Percentiles rank a stretch among this genome's conserved stretches.
Conservation (phyloP, 2,329 filamentous ascomycete species). For the Zymoseptoria tritici region DNA sequence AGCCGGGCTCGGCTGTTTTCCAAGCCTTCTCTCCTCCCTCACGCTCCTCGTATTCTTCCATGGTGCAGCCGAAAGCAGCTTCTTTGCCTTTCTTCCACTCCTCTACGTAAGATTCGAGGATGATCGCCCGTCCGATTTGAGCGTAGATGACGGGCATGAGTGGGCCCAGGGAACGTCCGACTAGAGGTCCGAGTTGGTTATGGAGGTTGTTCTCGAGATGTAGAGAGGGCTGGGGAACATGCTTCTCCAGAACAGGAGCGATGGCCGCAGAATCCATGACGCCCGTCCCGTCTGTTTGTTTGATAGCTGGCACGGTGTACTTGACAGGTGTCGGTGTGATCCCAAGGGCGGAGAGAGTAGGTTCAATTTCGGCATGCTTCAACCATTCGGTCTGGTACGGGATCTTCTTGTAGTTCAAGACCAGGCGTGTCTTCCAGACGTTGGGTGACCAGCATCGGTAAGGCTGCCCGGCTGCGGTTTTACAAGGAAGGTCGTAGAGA, state of each 20-base stretch:
- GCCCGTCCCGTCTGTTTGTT: conserved; percentile 8
- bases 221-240: conserved; percentile 12
- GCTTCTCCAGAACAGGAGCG: conserved; percentile 13
- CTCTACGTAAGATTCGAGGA: conserved; percentile 23
- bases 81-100: conserved; percentile 11
- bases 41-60: conserved; percentile 24
- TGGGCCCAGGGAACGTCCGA: conserved; percentile 6
- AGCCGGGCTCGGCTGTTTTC: conserved; percentile 14
- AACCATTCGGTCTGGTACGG: conserved; percentile 16
- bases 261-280: conserved; percentile 18
- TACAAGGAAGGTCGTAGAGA: conserved; percentile 9
- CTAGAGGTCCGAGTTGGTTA: conserved; percentile 2
- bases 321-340: conserved; percentile 2
- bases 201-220: conserved; percentile 10
- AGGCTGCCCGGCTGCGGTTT: conserved; percentile 14
- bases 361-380: conserved; percentile 9
- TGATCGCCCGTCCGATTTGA: conserved; percentile 10
- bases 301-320: conserved; percentile 18
- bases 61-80: conserved; percentile 13
- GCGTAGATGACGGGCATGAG: conserved; percentile 18
- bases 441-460: conserved; percentile 56
- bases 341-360: conserved; percentile 8
- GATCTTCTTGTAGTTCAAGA: conserved; percentile 18
- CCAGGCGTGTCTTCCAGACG: conserved; percentile 63
- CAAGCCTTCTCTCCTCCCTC: conserved; percentile 20